A percentile compares a stretch with the other conserved stretches of the same genome.
phyloP scores from a whole-genome alignment of 2,329 filamentous ascomycete species.

The Penicillium crustosum region DNA sequence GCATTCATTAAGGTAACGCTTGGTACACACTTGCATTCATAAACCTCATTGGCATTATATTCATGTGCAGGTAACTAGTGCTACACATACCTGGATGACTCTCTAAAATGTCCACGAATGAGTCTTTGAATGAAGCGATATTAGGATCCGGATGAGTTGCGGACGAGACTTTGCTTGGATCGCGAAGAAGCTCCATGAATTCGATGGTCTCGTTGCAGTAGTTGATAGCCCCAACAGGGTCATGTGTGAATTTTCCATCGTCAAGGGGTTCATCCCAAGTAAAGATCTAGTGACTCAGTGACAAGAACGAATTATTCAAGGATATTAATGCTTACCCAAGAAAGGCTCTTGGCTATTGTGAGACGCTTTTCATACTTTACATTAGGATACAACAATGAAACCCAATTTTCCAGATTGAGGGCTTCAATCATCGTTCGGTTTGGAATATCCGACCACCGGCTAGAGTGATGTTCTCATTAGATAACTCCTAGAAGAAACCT shows the following conservation, averaged over 20 bases:
- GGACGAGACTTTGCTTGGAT: background rate
- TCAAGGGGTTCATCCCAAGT: background rate
- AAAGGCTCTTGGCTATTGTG: background rate
- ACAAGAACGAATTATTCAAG: background rate
- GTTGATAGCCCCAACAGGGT: background rate
- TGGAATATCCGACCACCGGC: background rate
- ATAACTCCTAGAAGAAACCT: background rate
- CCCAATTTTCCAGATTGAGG: background rate
- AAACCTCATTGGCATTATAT: background rate
- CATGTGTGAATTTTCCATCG: background rate
- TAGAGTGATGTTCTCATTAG: background rate
- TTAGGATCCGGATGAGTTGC: background rate
- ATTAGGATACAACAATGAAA: background rate
- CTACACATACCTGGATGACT: background rate
- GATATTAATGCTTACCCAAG: background rate
- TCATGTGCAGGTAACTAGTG: background rate
- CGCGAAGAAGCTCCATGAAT: background rate
- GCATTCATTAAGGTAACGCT: background rate
- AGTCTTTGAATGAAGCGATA: background rate
- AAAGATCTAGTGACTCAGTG: background rate
- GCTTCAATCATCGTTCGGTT: background rate
- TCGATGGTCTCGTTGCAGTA: background rate
- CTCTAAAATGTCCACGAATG: background rate
- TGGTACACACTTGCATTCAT: background rate
- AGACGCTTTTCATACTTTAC: background rate